Evolutionary conservation across 257 asterid species (phyloP), one percentile per base, ranked within the genome.

Genomic region (Mentha longifolia): DNA sequence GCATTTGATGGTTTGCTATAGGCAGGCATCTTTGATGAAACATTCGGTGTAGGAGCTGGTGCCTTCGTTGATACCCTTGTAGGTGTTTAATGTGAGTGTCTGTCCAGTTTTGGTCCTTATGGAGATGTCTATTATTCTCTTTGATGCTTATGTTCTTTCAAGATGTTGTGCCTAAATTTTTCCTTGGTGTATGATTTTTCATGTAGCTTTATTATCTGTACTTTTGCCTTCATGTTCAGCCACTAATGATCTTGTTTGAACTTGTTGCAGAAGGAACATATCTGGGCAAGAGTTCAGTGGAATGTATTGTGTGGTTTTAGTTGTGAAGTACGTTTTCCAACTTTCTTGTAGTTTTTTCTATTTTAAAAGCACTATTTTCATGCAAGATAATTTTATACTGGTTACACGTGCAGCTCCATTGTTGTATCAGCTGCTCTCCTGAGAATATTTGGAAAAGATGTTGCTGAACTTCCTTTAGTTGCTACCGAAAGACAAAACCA

Each of bases 271-370:
- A 87, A 88, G 97, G 86, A 95, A 88, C 86, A 95, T 95, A 69
- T 88, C 95, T 31, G 99, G 99, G 72, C 99, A 95, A 82, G 99
- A 95, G 83, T 95, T 95, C 73, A 89, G 98, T 68, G 99, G 99
- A 76, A 92, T 95, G 96, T 92, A 95, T 67, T 92, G 98, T 70
- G 83, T 90, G 74, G 96, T 95, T 73, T 82, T 95, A 74, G 83
- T 81, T 74, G 94, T 90, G 35, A 85, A 88, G 99, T 95, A 85
- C 83, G 97, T 82, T 39, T 20, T 64, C 72, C 47, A n/a, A 22
- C 55, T 12, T 58, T 28, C 10, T 7, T 22, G 3, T n/a, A 4
- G 19, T 43, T 64, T 64, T 67, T 67, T 5, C 25, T n/a, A 56
- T 70, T 5, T 41, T 2, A 49, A 43, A 41, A 16, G 22, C 13